Evolutionary conservation across 129 eudicot genomes (phyloP).

Genomic region (Escallonia rubra): DNA sequence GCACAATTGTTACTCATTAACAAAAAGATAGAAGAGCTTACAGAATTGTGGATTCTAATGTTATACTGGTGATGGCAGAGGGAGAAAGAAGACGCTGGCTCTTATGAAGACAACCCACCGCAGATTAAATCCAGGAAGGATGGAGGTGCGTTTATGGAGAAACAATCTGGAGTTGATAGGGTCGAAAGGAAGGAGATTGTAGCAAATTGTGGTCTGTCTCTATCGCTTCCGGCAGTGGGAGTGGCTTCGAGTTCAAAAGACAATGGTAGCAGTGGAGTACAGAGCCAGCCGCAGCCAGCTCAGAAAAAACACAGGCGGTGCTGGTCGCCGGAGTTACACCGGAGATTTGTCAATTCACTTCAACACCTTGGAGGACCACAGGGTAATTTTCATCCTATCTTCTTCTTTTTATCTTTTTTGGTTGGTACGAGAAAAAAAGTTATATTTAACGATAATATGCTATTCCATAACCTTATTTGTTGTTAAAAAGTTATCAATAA

Average conservation of each 20-base stretch:
- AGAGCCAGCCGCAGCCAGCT: not conserved
- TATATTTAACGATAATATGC: no score
- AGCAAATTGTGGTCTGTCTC: slow-evolving; percentile 11
- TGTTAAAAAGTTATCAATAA: no score
- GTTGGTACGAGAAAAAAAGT: no score
- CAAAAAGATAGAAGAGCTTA: no score
- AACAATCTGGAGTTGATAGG: not conserved
- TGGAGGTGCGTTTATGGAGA: slow-evolving; percentile 31
- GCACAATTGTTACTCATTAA: no score
- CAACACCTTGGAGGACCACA: slow-evolving; percentile 57
- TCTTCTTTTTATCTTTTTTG: no score
- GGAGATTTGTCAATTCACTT: slow-evolving; percentile 39
- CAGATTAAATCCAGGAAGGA: slow-evolving; percentile 1
- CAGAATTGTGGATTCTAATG: not conserved
- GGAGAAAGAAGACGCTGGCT: slow-evolving; percentile 2
- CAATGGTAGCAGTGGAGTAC: no score
- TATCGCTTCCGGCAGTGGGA: slow-evolving; percentile 8
- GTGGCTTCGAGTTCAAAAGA: not conserved
- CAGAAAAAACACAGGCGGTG: slow-evolving; percentile 43
- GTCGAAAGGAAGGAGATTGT: slow-evolving; percentile 6
- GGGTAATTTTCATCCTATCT: slow-evolving; percentile 13
- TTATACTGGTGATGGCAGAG: not conserved
- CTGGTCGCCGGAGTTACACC: slow-evolving; percentile 57
- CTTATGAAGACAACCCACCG: not conserved
- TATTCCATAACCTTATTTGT: no score